These are phyloP conservation scores for Nothopassalora personata DNA, from an alignment of 2,329 filamentous ascomycete species.

Conservation along the genomic window DNA sequence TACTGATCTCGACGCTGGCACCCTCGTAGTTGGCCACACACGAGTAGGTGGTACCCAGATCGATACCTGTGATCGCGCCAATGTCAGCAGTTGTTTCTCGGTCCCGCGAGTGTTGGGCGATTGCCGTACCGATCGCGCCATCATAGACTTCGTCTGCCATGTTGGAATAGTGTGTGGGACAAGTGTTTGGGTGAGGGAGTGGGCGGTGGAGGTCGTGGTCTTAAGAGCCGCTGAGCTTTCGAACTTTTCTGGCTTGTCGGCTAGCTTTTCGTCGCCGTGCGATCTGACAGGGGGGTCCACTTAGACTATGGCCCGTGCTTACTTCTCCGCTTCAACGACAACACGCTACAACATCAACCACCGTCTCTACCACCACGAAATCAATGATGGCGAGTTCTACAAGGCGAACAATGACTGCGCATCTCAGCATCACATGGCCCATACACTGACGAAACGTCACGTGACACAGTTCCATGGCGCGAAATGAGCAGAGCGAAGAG, in stretches of 20 bases:
- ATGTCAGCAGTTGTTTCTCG: constrained; percentile 72
- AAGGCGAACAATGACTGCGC: too few relatives aligned
- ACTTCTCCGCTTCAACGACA: not conserved
- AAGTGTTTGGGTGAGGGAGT: constrained; percentile 6
- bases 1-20: constrained; percentile 98
- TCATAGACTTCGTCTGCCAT: constrained; percentile 99
- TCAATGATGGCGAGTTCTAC: too few relatives aligned
- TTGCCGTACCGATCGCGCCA: constrained; percentile 77
- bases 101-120: constrained; percentile 67
- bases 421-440: too few relatives aligned
- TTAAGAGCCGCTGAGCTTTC: not conserved
- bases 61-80: constrained; percentile 94
- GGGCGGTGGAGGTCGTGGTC: not conserved
- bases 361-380: too few relatives aligned
- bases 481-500: too few relatives aligned
- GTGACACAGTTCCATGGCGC: too few relatives aligned
- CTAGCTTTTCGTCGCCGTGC: not conserved
- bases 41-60: constrained; percentile 99
- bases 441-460: too few relatives aligned
- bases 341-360: not conserved
- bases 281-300: not conserved
- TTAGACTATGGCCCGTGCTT: not conserved
- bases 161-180: constrained; percentile 36
- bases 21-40: constrained; percentile 99
- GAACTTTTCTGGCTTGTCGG: not conserved